These are phyloP conservation scores for Avena eriantha DNA, from an alignment of 176 grass and related monocot genomes.

Conservation along the genomic window DNA sequence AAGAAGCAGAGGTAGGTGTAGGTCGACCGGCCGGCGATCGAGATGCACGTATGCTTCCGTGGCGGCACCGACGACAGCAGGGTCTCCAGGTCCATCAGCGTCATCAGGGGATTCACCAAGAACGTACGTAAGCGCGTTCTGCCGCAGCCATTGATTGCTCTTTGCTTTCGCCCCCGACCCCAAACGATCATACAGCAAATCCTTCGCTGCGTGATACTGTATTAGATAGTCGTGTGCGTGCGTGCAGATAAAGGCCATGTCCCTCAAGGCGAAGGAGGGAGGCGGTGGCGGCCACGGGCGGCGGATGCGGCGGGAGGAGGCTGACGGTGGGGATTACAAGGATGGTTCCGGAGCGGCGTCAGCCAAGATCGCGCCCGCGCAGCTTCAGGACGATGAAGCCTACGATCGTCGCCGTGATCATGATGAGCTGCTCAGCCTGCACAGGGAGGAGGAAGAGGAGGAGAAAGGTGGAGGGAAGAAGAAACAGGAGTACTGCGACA, in stretches of 20 bases:
- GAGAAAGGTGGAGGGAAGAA: neutral
- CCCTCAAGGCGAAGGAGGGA: conserved; percentile 33
- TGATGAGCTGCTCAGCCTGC: neutral
- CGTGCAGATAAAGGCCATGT: conserved; percentile 50
- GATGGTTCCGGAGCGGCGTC: neutral
- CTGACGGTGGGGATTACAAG: neutral
- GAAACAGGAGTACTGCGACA: conserved; percentile 37
- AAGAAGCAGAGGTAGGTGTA: neutral
- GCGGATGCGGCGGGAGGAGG: neutral
- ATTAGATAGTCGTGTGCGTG: neutral
- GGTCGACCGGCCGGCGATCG: neutral
- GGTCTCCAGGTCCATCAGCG: conserved; percentile 40
- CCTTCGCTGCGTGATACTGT: neutral
- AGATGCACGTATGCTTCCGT: conserved; percentile 56
- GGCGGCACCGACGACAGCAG: conserved; percentile 19
- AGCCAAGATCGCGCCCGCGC: conserved; percentile 54
- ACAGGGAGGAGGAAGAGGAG: neutral
- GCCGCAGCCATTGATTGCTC: neutral
- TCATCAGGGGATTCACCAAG: conserved; percentile 39
- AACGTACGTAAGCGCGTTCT: neutral
- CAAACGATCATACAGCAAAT: neutral
- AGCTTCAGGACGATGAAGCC: conserved; percentile 20
- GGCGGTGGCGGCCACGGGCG: neutral
- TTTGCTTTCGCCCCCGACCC: neutral
- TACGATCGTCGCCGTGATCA: neutral